A percentile compares a stretch with the other conserved stretches of the same genome.
These are phyloP conservation scores for Coniochaeta pulveracea DNA, from an alignment of 2,329 filamentous ascomycete genomes.

Conservation along the genomic window DNA sequence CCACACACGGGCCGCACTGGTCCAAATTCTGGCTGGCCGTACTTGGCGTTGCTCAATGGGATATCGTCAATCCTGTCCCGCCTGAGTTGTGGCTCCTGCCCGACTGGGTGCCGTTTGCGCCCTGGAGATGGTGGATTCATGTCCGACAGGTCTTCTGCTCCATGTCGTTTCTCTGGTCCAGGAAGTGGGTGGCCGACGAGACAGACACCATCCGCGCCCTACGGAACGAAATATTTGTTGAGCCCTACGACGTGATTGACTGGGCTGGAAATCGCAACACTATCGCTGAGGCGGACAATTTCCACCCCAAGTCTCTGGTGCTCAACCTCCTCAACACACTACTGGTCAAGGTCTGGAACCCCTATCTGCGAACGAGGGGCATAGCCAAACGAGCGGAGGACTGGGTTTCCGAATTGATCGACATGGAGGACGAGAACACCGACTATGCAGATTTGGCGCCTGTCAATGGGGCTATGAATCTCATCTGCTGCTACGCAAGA, in stretches of 20 bases:
- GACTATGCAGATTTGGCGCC: constrained; percentile 78
- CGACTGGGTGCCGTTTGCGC: constrained; percentile 80
- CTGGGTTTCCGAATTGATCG: constrained; percentile 72
- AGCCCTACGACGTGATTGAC: constrained; percentile 67
- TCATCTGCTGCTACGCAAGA: constrained; percentile 72
- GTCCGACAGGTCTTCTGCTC: constrained; percentile 93
- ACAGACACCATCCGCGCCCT: constrained; percentile 64
- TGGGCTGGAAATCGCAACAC: constrained; percentile 72
- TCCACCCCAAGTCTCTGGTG: constrained; percentile 81
- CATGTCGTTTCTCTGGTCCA: constrained; percentile 85
- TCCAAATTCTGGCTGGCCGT: constrained; percentile 91
- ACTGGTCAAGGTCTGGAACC: constrained; percentile 69
- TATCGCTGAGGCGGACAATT: constrained; percentile 73
- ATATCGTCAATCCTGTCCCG: constrained; percentile 87
- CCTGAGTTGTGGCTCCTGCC: constrained; percentile 89
- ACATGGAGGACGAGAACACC: constrained; percentile 89
- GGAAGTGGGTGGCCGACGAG: constrained; percentile 64
- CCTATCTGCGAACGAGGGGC: constrained; percentile 56
- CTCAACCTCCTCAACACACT: constrained; percentile 71
- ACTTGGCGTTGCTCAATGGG: constrained; percentile 76
- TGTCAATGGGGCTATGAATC: constrained; percentile 84
- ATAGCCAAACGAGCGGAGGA: constrained; percentile 64
- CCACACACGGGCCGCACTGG: constrained; percentile 81
- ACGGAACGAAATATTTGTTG: constrained; percentile 70
- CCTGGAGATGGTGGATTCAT: constrained; percentile 97